Evolutionary conservation across 169 alveolate species (phyloP), one percentile per base, ranked within the genome.

Genomic region (Amoebophrya sp.): DNA sequence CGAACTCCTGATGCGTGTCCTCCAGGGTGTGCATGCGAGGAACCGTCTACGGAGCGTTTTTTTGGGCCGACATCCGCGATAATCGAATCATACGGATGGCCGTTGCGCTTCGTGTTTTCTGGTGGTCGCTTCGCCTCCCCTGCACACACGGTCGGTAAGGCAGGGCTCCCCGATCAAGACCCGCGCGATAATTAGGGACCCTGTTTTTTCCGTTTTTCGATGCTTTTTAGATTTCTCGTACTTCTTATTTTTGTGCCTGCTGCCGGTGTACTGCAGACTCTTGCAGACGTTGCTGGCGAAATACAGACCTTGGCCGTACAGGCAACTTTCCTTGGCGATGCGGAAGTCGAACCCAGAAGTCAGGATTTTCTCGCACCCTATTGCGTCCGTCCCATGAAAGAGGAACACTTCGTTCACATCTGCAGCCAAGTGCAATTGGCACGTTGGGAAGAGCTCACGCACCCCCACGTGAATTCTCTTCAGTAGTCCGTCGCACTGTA

Each of bases 241-340:
- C n/a, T n/a, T n/a, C n/a, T n/a, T n/a, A n/a, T n/a, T n/a, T n/a
- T n/a, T n/a, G n/a, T n/a, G n/a, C n/a, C n/a, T n/a, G n/a, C n/a
- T n/a, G n/a, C 76, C 76, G n/a, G 76, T 53, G 76, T 53, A 53
- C 76, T 53, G 76, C n/a, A 53, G 76, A 23, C 76, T 53, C 76
- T 53, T 53, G 76, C 76, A 53, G 76, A 53, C 76, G 23, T 53
- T 53, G 76, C 76, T 53, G n/a, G 76, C 76, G 23, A 53, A 53
- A 23, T 53, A 53, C n/a, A 23, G 10, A 23, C 76, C 76, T 53
- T 53, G 76, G 76, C 76, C 76, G 76, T 53, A 53, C 76, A 53
- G 23, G 10, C 76, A 10, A 23, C n/a, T 53, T 10, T 53, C 76
- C 23, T 53, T 53, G n/a, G 76, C 76, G 76, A 53, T 23, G 76